phyloP scores from a whole-genome alignment of 2,329 filamentous ascomycete species.

The Tolypocladium capitatum region DNA sequence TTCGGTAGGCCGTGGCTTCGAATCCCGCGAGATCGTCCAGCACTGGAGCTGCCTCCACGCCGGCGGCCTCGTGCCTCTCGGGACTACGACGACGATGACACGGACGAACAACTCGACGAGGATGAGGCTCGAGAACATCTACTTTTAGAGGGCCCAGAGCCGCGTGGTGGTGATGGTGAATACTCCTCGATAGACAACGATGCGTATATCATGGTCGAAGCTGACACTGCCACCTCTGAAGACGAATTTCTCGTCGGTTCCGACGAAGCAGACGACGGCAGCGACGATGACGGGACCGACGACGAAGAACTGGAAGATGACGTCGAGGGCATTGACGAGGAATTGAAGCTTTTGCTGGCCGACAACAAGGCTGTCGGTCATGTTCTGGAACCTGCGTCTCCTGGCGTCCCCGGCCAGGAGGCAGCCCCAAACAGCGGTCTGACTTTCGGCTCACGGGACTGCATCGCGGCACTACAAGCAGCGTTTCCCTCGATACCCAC shows the following conservation, averaged over 20 bases:
- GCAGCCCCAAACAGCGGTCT: conserved; percentile 2
- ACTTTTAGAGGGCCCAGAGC: conserved; percentile 18
- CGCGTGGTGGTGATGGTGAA: not conserved
- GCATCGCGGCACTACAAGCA: conserved; percentile 20
- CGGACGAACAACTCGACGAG: conserved; percentile 24
- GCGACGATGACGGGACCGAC: conserved; percentile 4
- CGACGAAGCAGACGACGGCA: conserved; percentile 5
- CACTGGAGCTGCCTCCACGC: conserved; percentile 57
- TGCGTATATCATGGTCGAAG: conserved; percentile 2
- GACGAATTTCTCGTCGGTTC: not conserved
- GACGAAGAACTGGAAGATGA: not conserved
- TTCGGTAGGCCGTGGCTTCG: conserved; percentile 65
- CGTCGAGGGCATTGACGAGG: conserved; percentile 15
- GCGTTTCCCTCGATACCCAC: conserved; percentile 30
- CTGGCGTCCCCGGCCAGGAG: not conserved
- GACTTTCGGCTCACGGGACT: conserved; percentile 15
- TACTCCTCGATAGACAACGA: conserved; percentile 12
- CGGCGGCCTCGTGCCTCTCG: conserved; percentile 48
- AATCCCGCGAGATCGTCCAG: conserved; percentile 45
- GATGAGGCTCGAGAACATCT: conserved; percentile 15
- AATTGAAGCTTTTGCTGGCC: conserved; percentile 28
- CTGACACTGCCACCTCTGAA: not conserved
- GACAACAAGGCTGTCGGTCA: conserved; percentile 22
- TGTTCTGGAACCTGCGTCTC: not conserved
- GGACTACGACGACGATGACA: conserved; percentile 24